phyloP scores from a whole-genome alignment of 2,329 filamentous ascomycete species.

The Onygenales sp. region DNA sequence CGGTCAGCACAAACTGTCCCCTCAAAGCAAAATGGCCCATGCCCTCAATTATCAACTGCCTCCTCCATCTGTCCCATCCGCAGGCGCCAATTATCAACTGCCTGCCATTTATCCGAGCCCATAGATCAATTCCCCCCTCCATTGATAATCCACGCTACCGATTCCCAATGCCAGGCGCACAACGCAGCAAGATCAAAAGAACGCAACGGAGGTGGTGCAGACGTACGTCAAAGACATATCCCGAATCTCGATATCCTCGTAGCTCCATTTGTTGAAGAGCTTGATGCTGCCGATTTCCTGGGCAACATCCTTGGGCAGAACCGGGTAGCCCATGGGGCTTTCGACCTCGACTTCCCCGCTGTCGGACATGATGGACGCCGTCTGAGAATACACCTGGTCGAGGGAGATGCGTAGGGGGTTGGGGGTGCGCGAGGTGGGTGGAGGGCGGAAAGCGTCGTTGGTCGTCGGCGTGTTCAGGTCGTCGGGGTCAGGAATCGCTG shows the following conservation, averaged over 20 bases:
- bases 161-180: background rate
- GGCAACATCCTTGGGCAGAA: slow-evolving; percentile 88
- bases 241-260: slow-evolving; percentile 98
- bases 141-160: background rate
- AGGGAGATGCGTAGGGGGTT: slow-evolving; percentile 27
- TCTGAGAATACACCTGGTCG: slow-evolving; percentile 24
- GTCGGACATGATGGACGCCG: slow-evolving; percentile 70
- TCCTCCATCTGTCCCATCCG: background rate
- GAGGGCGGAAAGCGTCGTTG: slow-evolving; percentile 15
- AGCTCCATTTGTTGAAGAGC: slow-evolving; percentile 97
- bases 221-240: slow-evolving; percentile 99
- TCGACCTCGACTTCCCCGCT: slow-evolving; percentile 88
- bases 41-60: background rate
- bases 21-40: background rate
- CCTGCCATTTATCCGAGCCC: background rate
- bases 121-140: background rate
- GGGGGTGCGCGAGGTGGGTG: slow-evolving; percentile 10
- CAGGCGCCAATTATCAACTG: background rate
- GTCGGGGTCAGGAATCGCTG: slow-evolving; percentile 1
- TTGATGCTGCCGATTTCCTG: slow-evolving; percentile 86
- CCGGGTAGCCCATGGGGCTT: slow-evolving; percentile 60
- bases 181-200: background rate
- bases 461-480: slow-evolving; percentile 14
- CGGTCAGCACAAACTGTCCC: slow-evolving; percentile 22
- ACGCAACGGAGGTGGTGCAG: slow-evolving; percentile 12